Evolutionary conservation across 805 yeast genomes (phyloP).

Genomic region (Yarrowia sp.): DNA sequence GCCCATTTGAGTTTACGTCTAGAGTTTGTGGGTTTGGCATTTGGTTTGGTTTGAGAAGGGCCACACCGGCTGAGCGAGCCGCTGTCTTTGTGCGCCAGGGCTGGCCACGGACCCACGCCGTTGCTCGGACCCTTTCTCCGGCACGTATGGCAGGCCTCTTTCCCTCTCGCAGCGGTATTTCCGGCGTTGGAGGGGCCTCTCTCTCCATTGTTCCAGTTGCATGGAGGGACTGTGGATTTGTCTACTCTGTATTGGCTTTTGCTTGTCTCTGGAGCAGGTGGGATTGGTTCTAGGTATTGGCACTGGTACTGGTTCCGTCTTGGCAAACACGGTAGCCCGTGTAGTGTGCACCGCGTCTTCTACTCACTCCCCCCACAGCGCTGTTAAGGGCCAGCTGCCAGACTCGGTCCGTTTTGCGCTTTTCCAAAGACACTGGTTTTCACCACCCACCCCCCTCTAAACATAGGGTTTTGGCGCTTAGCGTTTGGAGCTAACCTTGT

Average conservation of each 20-base stretch:
- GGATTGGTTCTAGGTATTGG: too few species aligned
- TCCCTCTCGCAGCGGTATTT: neutral
- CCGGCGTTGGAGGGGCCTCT: neutral
- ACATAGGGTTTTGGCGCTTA: conserved; percentile 2
- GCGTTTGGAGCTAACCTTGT: conserved; percentile 19
- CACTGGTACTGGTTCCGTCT: too few species aligned
- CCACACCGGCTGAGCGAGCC: neutral
- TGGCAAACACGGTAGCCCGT: too few species aligned
- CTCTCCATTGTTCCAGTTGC: neutral
- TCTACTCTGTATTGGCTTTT: too few species aligned
- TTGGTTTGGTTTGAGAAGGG: conserved; percentile 1
- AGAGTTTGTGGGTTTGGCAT: conserved; percentile 1
- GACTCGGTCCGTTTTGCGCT: neutral
- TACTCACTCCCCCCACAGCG: too few species aligned
- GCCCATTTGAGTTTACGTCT: conserved; percentile 12
- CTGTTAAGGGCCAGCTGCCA: too few species aligned
- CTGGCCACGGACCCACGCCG: neutral
- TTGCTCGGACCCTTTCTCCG: neutral
- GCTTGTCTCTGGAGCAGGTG: too few species aligned
- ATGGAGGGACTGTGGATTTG: neutral
- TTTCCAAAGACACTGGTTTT: neutral
- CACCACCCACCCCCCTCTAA: neutral
- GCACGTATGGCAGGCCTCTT: neutral
- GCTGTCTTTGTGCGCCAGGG: neutral
- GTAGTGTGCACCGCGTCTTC: neutral